Conservation (phyloP, 148 eudicot genomes). For the Drosera capensis region DNA sequence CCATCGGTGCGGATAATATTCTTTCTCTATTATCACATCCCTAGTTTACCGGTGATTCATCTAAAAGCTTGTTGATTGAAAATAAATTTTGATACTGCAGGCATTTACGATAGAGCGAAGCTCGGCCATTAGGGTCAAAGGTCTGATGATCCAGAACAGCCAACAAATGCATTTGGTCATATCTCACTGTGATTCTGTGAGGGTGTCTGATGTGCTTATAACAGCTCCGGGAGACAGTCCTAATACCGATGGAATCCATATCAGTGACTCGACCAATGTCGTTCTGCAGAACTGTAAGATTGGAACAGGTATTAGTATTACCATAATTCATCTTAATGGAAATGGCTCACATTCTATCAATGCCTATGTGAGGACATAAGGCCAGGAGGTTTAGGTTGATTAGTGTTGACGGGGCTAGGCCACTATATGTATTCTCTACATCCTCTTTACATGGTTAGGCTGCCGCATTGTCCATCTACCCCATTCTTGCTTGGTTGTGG, state of each 20-base stretch:
- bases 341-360: too few species aligned
- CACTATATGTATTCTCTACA: too few species aligned
- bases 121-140: slow-evolving; percentile 58
- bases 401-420: too few species aligned
- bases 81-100: slow-evolving; percentile 19
- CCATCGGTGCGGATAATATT: slow-evolving; percentile 59
- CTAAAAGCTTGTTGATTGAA: too few species aligned
- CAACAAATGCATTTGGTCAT: slow-evolving; percentile 92
- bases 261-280: slow-evolving; percentile 62
- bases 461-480: too few species aligned
- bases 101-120: slow-evolving; percentile 75
- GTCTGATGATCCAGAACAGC: slow-evolving; percentile 70
- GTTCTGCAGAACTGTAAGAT: slow-evolving; percentile 65
- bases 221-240: slow-evolving; percentile 97
- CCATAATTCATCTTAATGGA: too few species aligned
- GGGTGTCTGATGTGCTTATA: slow-evolving; percentile 35
- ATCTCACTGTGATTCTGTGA: slow-evolving; percentile 49
- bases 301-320: slow-evolving; percentile 58
- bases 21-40: background rate
- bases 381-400: too few species aligned
- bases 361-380: too few species aligned
- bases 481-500: too few species aligned
- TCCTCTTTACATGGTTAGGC: too few species aligned
- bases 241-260: slow-evolving; percentile 96
- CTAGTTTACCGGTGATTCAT: background rate